Base-by-base conservation (phyloP, 2,329 filamentous ascomycete genomes). In the Elsinoe necatrix region DNA sequence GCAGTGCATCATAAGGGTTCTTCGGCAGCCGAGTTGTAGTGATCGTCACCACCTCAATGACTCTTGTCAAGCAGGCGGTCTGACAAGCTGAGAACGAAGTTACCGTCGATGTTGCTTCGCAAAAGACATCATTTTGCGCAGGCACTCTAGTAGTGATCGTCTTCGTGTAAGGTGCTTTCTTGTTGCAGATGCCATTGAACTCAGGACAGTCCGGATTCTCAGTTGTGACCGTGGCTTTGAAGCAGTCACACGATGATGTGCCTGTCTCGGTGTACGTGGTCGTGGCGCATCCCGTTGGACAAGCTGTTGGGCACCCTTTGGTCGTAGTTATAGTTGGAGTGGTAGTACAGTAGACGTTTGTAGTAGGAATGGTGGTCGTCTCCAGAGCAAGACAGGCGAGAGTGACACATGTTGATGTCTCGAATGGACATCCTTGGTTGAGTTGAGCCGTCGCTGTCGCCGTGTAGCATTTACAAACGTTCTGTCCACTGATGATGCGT, bases 271-370 rank as follows among this genome's bases (percentile, higher is more conserved):
- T 55, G 25, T 43, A 56, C 1, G 35, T 51, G 20, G 57, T 52
- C 12, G 58, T 58, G 11, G 34, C 47, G 42, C 63, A 65, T 6
- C 57, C 60, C 23, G 58, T 60, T 3, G 59, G 63, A 54, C 63
- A 65, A 9, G 58, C 63, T 7, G 58, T 58, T 4, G 59, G 59
- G 48, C 63, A 65, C 6, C 6, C 14, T 37, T 35, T 20, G 9
- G 42, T 39, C 18, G 56, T 57, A 48, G 58, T 41, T n/a, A 25
- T 47, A 5, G 58, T 60, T 35, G 35, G 29, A 20, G 58, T 60
- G 9, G 50, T 47, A 11, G 45, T 14, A n/a, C 35, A 43, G 21
- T 20, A n/a, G 14, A 18, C n/a, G 8, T 50, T 54, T 21, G 42
- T 45, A 7, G 4, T 27, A 2, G 58, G 58, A 3, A 60, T 43